Conservation (phyloP, 1,284 basidiomycete genomes). For the Anthracocystis panici-leucophaei region DNA sequence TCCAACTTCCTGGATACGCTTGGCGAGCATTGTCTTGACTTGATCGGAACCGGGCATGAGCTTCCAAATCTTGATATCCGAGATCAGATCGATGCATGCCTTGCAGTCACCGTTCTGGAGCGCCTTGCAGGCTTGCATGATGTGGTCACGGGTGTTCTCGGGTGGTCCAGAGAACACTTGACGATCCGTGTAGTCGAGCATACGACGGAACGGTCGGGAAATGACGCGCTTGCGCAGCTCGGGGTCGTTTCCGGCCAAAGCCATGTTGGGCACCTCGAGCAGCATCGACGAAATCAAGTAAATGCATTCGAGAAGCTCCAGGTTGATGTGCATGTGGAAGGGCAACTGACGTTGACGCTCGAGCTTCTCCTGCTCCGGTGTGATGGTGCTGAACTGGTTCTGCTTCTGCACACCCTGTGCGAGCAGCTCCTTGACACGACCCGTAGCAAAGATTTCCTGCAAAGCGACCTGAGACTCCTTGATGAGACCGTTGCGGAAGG, state of each 20-base stretch:
- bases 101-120: slow-evolving; percentile 98
- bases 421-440: slow-evolving; percentile 93
- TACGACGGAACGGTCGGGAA: slow-evolving; percentile 92
- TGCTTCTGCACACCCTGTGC: slow-evolving; percentile 92
- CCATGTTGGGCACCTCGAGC: slow-evolving; percentile 93
- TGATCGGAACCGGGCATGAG: slow-evolving; percentile 85
- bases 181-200: slow-evolving; percentile 96
- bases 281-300: slow-evolving; percentile 99
- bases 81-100: slow-evolving; percentile 88
- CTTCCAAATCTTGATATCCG: slow-evolving; percentile 97
- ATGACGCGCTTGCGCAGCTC: slow-evolving; percentile 80
- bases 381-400: slow-evolving; percentile 83
- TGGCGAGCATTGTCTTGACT: slow-evolving; percentile 94
- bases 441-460: slow-evolving; percentile 95
- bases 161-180: slow-evolving; percentile 98
- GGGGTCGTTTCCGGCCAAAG: slow-evolving; percentile 92
- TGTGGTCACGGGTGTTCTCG: slow-evolving; percentile 97
- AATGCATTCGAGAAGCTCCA: slow-evolving; percentile 94
- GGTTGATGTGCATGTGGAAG: slow-evolving; percentile 99
- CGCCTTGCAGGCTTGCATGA: slow-evolving; percentile 98
- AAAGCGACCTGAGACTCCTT: slow-evolving; percentile 92
- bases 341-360: slow-evolving; percentile 95
- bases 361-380: slow-evolving; percentile 95
- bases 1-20: slow-evolving; percentile 98
- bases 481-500: slow-evolving; percentile 94